A percentile compares a stretch with the other conserved stretches of the same genome.
phyloP scores from a whole-genome alignment of 192 early-diverging fungal species.

The Diversispora eburnea region DNA sequence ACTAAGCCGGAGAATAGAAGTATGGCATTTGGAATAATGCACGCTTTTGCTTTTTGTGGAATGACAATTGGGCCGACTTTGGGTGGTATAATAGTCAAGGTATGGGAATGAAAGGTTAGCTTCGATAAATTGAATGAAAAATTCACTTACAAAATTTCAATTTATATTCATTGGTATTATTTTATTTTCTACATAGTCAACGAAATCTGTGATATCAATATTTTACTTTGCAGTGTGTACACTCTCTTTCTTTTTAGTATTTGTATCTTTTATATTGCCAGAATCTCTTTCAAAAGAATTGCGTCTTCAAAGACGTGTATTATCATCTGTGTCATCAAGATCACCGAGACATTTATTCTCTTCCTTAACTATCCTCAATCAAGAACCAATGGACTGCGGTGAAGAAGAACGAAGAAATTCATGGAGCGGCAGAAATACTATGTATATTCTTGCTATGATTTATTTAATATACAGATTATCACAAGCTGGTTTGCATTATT shows the following conservation, averaged over 20 bases:
- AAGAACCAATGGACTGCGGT: background rate
- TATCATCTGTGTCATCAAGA: background rate
- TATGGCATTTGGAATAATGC: slow-evolving; percentile 19
- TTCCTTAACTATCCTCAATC: slow-evolving; percentile 1
- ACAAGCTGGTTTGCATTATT: slow-evolving; percentile 15
- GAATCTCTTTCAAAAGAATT: slow-evolving; percentile 10
- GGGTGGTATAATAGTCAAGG: slow-evolving; percentile 14
- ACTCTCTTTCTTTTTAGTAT: slow-evolving; percentile 9
- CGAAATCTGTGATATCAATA: slow-evolving; percentile 8
- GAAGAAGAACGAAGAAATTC: background rate
- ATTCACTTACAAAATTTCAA: background rate
- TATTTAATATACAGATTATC: slow-evolving; percentile 26
- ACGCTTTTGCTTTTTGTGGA: slow-evolving; percentile 15
- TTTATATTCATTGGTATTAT: background rate
- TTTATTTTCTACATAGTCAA: slow-evolving; percentile 3
- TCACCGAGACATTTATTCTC: slow-evolving; percentile 3
- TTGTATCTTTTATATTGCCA: slow-evolving; percentile 18
- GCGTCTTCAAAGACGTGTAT: background rate
- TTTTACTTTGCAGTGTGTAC: slow-evolving; percentile 18
- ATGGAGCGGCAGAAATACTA: slow-evolving; percentile 1
- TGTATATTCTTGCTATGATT: slow-evolving; percentile 22
- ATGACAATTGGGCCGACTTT: slow-evolving; percentile 17
- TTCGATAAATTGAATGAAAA: background rate
- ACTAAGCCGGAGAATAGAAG: slow-evolving; percentile 11
- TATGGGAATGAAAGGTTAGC: background rate